Evolutionary conservation across 768 basidiomycete genomes (phyloP), one percentile per base, ranked within the genome.

Genomic region (Hericium coralloides): DNA sequence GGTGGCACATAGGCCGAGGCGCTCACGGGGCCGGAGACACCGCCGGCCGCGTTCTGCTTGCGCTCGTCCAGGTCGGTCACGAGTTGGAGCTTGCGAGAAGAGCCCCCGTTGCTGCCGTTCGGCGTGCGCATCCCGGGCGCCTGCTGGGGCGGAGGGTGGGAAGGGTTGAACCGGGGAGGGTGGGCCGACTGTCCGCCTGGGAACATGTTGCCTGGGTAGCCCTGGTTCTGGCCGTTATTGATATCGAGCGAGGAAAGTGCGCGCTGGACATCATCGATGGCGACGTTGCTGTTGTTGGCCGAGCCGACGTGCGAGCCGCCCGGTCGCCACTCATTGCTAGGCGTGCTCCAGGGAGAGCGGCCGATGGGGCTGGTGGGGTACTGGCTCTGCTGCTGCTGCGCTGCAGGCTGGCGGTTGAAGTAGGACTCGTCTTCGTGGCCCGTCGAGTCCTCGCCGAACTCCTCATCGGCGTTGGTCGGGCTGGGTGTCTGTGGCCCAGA

Each of bases 261-360:
- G 43, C 83, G 81, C 62, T 86, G 80, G 15, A 92, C 83, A 55
- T 92, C 89, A 60, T 92, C 90, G 57, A 91, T 79, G 49, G 74
- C 73, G 12, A 69, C 61, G 59, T 64, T 74, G 53, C 67, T 57
- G 6, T 59, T 63, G 58, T 60, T 69, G 48, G 62, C 61, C 37
- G 56, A 63, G 26, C 60, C 63, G 47, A 61, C 53, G 47, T 62
- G 66, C 31, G 69, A 59, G 5, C 67, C 74, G 45, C 72, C 67
- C 5, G 73, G 69, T 52, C 80, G 79, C 87, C 87, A 31, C 56
- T 87, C 86, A 57, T 76, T 76, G 31, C 70, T 76, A 15, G 80
- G 73, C 8, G 77, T 72, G 52, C 67, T 71, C 89, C 89, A 91
- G 1, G 86, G 83, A 22, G 85, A 84, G 23, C 76, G 76, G 9